A percentile compares a stretch with the other conserved stretches of the same genome.
These are phyloP conservation scores for Lophium mytilinum DNA, from an alignment of 495 filamentous ascomycete species.

Conservation along the genomic window DNA sequence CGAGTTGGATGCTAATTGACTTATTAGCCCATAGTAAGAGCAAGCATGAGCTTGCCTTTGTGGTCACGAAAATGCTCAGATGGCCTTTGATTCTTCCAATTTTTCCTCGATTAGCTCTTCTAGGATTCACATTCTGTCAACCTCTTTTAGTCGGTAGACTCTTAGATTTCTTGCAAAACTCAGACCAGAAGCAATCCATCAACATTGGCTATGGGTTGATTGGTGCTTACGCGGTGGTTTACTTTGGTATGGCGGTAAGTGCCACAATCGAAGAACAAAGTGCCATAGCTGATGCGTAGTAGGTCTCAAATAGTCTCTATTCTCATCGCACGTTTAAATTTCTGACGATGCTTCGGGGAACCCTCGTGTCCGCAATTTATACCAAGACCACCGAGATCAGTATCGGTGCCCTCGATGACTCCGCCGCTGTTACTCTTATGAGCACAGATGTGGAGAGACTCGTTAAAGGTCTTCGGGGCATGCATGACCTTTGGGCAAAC, in stretches of 20 bases:
- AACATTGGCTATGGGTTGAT: constrained; percentile 41
- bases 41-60: background rate
- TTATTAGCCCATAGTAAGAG: background rate
- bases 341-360: constrained; percentile 51
- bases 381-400: constrained; percentile 33
- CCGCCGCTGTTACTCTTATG: constrained; percentile 47
- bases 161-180: constrained; percentile 20
- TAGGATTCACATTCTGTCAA: constrained; percentile 53
- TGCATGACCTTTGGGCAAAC: constrained; percentile 45
- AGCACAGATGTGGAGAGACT: constrained; percentile 40
- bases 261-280: background rate
- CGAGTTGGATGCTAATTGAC: background rate
- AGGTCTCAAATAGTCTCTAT: constrained; percentile 38
- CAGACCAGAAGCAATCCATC: background rate
- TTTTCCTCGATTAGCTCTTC: constrained; percentile 45
- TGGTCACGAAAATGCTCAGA: constrained; percentile 26
- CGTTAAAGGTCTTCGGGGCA: constrained; percentile 25
- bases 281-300: background rate
- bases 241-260: constrained; percentile 49
- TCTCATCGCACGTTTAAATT: constrained; percentile 48
- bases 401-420: background rate
- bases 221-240: constrained; percentile 52
- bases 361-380: constrained; percentile 49
- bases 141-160: constrained; percentile 53
- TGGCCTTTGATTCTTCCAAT: constrained; percentile 33